A percentile compares a stretch with the other conserved stretches of the same genome.
phyloP scores from a whole-genome alignment of 139 green algal genomes.

The Gonium pectorale region DNA sequence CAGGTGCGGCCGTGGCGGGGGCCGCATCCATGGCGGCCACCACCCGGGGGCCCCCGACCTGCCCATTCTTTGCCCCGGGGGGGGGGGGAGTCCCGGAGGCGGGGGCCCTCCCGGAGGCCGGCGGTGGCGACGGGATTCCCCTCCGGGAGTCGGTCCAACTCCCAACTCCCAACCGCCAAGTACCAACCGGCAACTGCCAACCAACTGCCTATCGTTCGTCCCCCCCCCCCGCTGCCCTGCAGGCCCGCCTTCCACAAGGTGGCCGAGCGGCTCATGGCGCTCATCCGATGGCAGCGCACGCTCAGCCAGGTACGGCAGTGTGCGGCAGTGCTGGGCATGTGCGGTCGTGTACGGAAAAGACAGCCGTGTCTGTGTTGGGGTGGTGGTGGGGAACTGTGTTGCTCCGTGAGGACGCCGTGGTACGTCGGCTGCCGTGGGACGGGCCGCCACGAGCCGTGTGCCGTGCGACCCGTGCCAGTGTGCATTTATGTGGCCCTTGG shows the following conservation, averaged over 20 bases:
- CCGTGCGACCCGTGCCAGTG: not conserved
- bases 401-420: not conserved
- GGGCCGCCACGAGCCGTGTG: not conserved
- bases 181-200: not conserved
- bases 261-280: constrained; percentile 21
- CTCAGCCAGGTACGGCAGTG: constrained; percentile 2
- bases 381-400: not conserved
- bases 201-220: not conserved
- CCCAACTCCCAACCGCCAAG: not conserved
- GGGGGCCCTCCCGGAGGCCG: too few species aligned
- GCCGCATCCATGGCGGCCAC: not conserved
- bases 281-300: constrained; percentile 27
- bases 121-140: too few species aligned
- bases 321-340: not conserved
- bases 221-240: not conserved
- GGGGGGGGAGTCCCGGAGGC: too few species aligned
- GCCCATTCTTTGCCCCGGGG: not conserved
- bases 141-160: not conserved
- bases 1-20: not conserved
- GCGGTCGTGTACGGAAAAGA: too few species aligned
- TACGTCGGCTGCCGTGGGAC: not conserved
- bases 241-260: constrained; percentile 44
- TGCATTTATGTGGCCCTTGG: too few species aligned
- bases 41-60: not conserved
- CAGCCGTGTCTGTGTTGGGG: not conserved